Evolutionary conservation across 768 basidiomycete genomes (phyloP).

Genomic region (Pleurotus djamor): DNA sequence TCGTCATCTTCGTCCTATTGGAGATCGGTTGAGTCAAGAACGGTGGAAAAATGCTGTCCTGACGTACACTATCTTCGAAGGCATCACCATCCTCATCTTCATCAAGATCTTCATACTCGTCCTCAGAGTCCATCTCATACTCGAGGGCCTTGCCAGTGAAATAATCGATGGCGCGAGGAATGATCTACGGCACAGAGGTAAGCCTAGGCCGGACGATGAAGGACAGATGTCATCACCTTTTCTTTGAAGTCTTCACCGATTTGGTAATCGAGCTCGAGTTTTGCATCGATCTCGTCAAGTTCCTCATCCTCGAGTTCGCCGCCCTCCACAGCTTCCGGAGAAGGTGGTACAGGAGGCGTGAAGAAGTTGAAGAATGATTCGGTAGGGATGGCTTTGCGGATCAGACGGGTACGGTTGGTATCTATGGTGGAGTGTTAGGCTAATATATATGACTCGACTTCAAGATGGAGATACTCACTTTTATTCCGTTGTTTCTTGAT

Average conservation of each 20-base stretch:
- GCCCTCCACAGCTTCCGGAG: conserved; percentile 63
- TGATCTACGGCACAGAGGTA: conserved; percentile 52
- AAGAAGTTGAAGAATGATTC: conserved; percentile 99
- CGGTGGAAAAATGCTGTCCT: neutral
- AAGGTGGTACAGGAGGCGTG: conserved; percentile 72
- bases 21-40: conserved; percentile 19
- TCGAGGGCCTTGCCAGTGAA: conserved; percentile 97
- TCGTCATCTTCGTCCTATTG: conserved; percentile 74
- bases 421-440: conserved; percentile 36
- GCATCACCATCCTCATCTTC: conserved; percentile 60
- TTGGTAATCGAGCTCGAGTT: conserved; percentile 96
- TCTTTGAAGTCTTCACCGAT: conserved; percentile 98
- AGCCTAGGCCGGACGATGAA: neutral
- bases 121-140: conserved; percentile 63
- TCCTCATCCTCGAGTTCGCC: conserved; percentile 82
- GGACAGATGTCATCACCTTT: conserved; percentile 51
- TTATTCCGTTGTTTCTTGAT: conserved; percentile 99
- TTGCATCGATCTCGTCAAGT: conserved; percentile 88
- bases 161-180: conserved; percentile 94
- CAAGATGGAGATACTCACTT: conserved; percentile 50
- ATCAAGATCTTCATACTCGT: conserved; percentile 56
- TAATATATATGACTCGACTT: conserved; percentile 2
- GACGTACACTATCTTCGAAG: conserved; percentile 56
- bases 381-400: conserved; percentile 84
- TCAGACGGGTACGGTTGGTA: conserved; percentile 80